Evolutionary conservation across 768 basidiomycete species (phyloP).

Genomic region (Amanita thiersii): DNA sequence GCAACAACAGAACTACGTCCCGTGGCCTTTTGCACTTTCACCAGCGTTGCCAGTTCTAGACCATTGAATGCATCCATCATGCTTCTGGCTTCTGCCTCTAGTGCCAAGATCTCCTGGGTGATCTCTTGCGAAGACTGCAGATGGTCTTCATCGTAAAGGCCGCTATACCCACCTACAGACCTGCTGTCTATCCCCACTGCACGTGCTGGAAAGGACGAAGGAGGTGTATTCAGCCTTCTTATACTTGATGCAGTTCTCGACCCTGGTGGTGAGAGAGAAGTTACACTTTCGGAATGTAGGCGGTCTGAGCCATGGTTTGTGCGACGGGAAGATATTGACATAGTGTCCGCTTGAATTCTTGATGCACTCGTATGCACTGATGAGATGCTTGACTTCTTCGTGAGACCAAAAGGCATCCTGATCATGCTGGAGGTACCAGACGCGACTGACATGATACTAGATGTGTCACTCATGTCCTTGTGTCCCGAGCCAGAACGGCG

Average conservation of each 20-base stretch:
- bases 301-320: constrained; percentile 19
- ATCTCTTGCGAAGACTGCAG: constrained; percentile 56
- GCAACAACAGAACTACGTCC: constrained; percentile 8
- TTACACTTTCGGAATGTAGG: constrained; percentile 19
- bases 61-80: constrained; percentile 78
- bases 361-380: constrained; percentile 39
- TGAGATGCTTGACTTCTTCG: constrained; percentile 42
- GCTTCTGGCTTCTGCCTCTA: constrained; percentile 65
- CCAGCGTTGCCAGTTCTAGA: constrained; percentile 62
- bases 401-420: constrained; percentile 27
- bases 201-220: constrained; percentile 46
- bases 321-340: constrained; percentile 38
- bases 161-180: constrained; percentile 27
- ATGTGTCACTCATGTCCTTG: constrained; percentile 39
- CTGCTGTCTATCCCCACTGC: constrained; percentile 28
- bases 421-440: constrained; percentile 32
- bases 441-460: constrained; percentile 33
- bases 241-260: constrained; percentile 36
- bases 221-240: constrained; percentile 43
- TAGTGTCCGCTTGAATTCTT: constrained; percentile 25
- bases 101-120: constrained; percentile 52
- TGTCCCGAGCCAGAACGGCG: constrained; percentile 25
- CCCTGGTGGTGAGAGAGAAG: constrained; percentile 22
- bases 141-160: constrained; percentile 46
- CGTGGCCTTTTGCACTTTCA: constrained; percentile 27